These are phyloP conservation scores for Phytopythium delawarense DNA, from an alignment of 352 stramenopile species.

Conservation along the genomic window DNA sequence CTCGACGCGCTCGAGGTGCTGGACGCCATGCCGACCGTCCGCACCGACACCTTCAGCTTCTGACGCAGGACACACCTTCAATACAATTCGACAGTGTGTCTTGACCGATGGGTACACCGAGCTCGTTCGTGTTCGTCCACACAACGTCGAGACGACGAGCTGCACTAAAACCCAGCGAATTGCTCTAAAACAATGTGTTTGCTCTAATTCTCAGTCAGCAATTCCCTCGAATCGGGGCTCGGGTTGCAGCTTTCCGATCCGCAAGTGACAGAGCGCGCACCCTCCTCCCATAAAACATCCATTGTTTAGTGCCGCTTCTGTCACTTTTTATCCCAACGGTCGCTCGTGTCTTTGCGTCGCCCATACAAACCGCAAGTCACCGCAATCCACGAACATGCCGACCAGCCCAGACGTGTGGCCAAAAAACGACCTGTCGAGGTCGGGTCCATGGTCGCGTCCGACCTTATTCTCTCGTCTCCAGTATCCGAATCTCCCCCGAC, in stretches of 20 bases:
- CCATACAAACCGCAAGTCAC: background rate
- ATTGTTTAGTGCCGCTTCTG: background rate
- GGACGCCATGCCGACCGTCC: slow-evolving; percentile 12
- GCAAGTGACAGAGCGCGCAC: background rate
- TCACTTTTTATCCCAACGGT: background rate
- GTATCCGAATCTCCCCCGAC: no score
- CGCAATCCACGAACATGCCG: background rate
- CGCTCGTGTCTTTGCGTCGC: background rate
- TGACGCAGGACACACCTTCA: no score
- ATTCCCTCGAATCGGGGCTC: background rate
- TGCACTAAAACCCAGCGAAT: no score
- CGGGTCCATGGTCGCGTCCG: background rate
- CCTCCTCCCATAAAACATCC: background rate
- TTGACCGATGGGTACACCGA: background rate
- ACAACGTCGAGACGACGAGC: no score
- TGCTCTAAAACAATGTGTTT: no score
- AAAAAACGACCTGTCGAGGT: background rate
- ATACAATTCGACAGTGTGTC: background rate
- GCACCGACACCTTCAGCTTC: slow-evolving; percentile 27
- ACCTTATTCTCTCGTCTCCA: background rate
- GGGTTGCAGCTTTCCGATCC: background rate
- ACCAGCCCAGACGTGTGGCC: background rate
- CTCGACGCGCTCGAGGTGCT: slow-evolving; percentile 18
- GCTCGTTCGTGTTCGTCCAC: no score
- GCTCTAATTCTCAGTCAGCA: no score